Base-by-base conservation (phyloP, 352 stramenopile genomes). In the Globisporangium heterothallicum region DNA sequence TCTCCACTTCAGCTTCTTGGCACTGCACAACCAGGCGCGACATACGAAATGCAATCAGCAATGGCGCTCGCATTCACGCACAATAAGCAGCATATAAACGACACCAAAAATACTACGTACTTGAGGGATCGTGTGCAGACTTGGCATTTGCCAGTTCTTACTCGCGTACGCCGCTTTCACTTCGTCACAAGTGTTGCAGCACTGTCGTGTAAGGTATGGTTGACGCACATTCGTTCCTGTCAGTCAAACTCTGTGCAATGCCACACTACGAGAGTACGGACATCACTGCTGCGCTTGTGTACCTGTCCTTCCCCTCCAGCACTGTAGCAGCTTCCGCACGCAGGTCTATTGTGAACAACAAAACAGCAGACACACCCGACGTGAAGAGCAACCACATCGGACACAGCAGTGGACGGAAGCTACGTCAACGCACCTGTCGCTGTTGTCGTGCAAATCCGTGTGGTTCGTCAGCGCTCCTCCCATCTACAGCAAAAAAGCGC, bases 61-160 rank as follows among this genome's bases (percentile, higher is more conserved):
- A n/a, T n/a, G n/a, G n/a, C n/a, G n/a, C n/a, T n/a, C n/a, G n/a
- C n/a, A n/a, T n/a, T n/a, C n/a, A n/a, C n/a, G n/a, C n/a, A 25
- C 22, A 51, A 19, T 16, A 13, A 57, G n/a, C 19, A 61, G 0
- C 12, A n/a, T 26, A 14, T 14, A 13, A 22, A 9, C 10, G 3
- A 18, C 4, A 18, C 6, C 22, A 29, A 8, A 24, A 10, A 53
- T n/a, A n/a, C n/a, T n/a, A n/a, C 49, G 12, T 27, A 81, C 72
- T 58, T 93, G 83, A 0, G 64, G 18, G 25, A 92, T 61, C 6
- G 74, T 88, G 53, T 94, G 83, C 6, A 94, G 58, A 61, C 83
- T 94, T 9, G 80, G 80, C 63, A 92, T 70, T 53, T 84, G 65
- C 83, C 83, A 94, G 46, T 76, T 78, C 56, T 78, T 86, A 21